These are phyloP conservation scores for Zizania palustris DNA, from an alignment of 202 grass and related monocot genomes.

Conservation along the genomic window DNA sequence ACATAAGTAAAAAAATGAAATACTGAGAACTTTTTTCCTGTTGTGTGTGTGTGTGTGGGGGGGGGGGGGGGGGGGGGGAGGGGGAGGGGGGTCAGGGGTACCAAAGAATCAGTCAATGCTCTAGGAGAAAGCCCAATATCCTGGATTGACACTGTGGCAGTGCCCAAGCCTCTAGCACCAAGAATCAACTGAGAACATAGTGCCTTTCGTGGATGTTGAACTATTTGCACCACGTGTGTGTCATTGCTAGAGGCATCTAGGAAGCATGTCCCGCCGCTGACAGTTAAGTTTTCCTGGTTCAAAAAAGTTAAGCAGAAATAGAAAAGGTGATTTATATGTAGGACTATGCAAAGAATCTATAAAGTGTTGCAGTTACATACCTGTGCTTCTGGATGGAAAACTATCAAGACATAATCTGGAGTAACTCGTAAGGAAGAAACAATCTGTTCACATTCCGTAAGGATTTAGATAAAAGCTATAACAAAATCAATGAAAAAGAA, in stretches of 20 bases:
- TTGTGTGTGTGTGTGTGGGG: too few species aligned
- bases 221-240: slow-evolving; percentile 67
- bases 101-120: slow-evolving; percentile 64
- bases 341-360: slow-evolving; percentile 37
- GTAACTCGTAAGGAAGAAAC: slow-evolving; percentile 81
- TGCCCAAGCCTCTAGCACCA: slow-evolving; percentile 74
- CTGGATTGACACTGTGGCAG: slow-evolving; percentile 66
- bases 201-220: slow-evolving; percentile 65
- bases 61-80: too few species aligned
- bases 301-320: slow-evolving; percentile 43
- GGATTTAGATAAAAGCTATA: slow-evolving; percentile 34
- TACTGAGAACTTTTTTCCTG: slow-evolving; percentile 11
- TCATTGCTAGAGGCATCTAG: slow-evolving; percentile 92
- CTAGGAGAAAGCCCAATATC: slow-evolving; percentile 90
- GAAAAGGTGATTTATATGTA: slow-evolving; percentile 9
- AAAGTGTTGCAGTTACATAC: slow-evolving; percentile 46
- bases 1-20: slow-evolving; percentile 18
- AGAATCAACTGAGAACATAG: slow-evolving; percentile 80
- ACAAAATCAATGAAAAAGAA: slow-evolving; percentile 28
- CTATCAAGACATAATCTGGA: slow-evolving; percentile 77
- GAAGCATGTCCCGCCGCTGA: slow-evolving; percentile 90
- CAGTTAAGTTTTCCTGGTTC: slow-evolving; percentile 72
- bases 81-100: too few species aligned
- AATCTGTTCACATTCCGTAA: slow-evolving; percentile 57
- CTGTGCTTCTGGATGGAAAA: slow-evolving; percentile 80